These are phyloP conservation scores for Sapria himalayana DNA, from an alignment of 345 rosid species.

Conservation along the genomic window DNA sequence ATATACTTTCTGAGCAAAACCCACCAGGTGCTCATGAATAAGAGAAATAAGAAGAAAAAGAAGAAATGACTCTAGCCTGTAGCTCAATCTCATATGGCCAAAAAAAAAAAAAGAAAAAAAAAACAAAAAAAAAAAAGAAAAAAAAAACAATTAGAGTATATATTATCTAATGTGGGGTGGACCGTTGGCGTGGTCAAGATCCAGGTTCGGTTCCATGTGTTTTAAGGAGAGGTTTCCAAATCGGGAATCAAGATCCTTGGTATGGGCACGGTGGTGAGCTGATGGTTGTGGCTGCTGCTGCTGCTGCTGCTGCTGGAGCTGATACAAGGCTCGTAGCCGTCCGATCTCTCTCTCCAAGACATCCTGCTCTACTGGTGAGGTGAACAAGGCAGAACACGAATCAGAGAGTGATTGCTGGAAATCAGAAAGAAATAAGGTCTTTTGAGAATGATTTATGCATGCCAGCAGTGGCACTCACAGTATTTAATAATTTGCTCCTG, in stretches of 20 bases:
- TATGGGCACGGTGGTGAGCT: conserved; percentile 42
- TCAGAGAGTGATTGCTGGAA: no score
- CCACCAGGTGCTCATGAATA: conserved; percentile 47
- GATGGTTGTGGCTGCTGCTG: conserved; percentile 36
- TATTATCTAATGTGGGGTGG: conserved; percentile 29
- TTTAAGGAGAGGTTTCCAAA: conserved; percentile 63
- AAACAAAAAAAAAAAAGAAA: background rate
- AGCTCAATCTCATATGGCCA: conserved; percentile 9
- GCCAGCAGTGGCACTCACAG: conserved; percentile 30
- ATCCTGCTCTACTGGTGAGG: conserved; percentile 95
- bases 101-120: conserved; percentile 9
- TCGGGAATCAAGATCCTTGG: conserved; percentile 84
- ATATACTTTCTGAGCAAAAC: conserved; percentile 17
- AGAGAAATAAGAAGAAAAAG: conserved; percentile 8
- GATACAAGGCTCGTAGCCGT: conserved; percentile 50
- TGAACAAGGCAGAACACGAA: no score
- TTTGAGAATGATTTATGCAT: no score
- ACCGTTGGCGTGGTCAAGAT: conserved; percentile 42
- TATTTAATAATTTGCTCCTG: conserved; percentile 69
- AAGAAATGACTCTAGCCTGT: conserved; percentile 12
- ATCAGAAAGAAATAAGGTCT: no score
- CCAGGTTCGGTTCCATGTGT: conserved; percentile 39
- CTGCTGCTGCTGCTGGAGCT: conserved; percentile 40
- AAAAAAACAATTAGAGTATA: conserved; percentile 1
- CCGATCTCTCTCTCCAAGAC: conserved; percentile 87